phyloP scores from a whole-genome alignment of 192 early-diverging fungal genomes.

The Gigaspora rosea region DNA sequence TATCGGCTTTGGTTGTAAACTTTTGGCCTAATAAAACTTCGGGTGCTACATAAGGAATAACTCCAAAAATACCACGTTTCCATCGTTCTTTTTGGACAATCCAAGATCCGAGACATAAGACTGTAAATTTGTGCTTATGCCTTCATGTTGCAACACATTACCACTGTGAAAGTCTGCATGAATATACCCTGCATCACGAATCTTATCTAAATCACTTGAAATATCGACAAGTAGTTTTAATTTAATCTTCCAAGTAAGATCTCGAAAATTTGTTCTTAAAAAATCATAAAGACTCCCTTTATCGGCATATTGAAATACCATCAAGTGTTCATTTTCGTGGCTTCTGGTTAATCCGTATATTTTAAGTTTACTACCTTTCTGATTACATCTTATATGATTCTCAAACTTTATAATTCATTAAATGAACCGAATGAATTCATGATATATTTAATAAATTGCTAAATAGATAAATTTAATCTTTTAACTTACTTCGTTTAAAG shows the following conservation, averaged over 20 bases:
- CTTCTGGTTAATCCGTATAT: not conserved
- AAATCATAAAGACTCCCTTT: not conserved
- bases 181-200: not conserved
- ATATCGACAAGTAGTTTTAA: not conserved
- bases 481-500: too few relatives aligned
- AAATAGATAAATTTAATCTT: too few relatives aligned
- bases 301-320: not conserved
- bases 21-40: not conserved
- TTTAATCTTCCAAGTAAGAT: not conserved
- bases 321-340: not conserved
- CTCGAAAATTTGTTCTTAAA: not conserved
- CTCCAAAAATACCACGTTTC: not conserved
- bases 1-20: not conserved
- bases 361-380: not conserved
- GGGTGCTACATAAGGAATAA: not conserved
- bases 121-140: not conserved
- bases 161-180: not conserved
- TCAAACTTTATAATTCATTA: too few relatives aligned
- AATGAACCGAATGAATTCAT: too few relatives aligned
- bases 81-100: not conserved
- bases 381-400: not conserved
- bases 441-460: too few relatives aligned
- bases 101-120: not conserved
- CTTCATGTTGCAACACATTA: not conserved
- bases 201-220: not conserved